These are phyloP conservation scores for Cercospora sp. DNA, from an alignment of 2,329 filamentous ascomycete genomes.

Conservation along the genomic window DNA sequence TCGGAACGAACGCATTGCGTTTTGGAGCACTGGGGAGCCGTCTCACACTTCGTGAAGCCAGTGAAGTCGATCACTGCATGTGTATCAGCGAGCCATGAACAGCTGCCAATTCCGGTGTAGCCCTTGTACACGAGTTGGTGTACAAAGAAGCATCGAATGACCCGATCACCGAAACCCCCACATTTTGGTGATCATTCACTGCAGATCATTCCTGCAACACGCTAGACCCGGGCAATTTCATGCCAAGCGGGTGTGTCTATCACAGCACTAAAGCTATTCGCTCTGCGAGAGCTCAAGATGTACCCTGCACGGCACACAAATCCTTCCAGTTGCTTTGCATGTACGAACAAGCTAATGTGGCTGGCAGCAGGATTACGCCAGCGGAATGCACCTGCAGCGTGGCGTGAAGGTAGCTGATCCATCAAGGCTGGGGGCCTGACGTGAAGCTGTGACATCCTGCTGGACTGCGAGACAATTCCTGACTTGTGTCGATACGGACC, in stretches of 20 bases:
- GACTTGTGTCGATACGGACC: not conserved
- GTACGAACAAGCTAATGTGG: constrained; percentile 11
- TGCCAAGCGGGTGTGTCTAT: not conserved
- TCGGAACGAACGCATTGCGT: not conserved
- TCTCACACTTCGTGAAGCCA: not conserved
- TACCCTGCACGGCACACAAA: not conserved
- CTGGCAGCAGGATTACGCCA: constrained; percentile 6
- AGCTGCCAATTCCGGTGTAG: not conserved
- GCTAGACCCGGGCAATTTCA: not conserved
- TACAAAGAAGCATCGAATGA: not conserved
- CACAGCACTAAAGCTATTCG: constrained; percentile 5
- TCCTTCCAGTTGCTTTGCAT: not conserved
- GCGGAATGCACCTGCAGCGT: constrained; percentile 4
- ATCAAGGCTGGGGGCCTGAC: not conserved
- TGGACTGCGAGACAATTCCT: not conserved
- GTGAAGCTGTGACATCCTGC: not conserved
- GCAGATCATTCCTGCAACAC: constrained; percentile 10
- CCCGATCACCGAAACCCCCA: not conserved
- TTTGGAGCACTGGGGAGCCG: not conserved
- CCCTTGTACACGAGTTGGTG: not conserved
- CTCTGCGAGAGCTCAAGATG: not conserved
- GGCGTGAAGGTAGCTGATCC: constrained; percentile 4
- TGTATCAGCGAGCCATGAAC: not conserved
- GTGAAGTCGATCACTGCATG: not conserved
- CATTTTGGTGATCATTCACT: constrained; percentile 5